Percentiles rank a stretch among this genome's conserved stretches.
phyloP scores from a whole-genome alignment of 176 grass and related monocot species.

The Poa annua region DNA sequence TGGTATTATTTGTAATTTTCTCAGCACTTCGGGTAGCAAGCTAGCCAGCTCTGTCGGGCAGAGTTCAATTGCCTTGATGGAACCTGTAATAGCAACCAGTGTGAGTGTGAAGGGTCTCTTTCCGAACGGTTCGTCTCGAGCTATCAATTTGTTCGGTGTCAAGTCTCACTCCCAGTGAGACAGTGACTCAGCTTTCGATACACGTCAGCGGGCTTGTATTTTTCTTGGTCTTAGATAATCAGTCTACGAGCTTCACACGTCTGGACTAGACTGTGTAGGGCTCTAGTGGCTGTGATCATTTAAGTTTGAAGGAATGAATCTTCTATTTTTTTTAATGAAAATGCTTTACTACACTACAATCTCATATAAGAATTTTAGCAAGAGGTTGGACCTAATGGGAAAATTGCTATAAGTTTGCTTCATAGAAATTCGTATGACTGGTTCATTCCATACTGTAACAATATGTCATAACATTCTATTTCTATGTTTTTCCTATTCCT shows the following conservation, averaged over 20 bases:
- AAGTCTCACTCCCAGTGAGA: conserved; percentile 27
- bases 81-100: not conserved
- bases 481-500: too few species aligned
- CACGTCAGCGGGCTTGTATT: conserved; percentile 13
- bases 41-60: not conserved
- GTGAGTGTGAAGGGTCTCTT: not conserved
- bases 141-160: conserved; percentile 13
- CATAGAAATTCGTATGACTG: too few species aligned
- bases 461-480: too few species aligned
- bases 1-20: too few species aligned
- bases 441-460: too few species aligned
- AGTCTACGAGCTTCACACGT: conserved; percentile 17
- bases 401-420: too few species aligned
- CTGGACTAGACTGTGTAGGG: not conserved
- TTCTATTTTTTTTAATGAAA: too few species aligned
- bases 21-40: not conserved
- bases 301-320: too few species aligned
- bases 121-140: conserved; percentile 25
- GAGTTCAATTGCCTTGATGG: not conserved
- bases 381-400: too few species aligned
- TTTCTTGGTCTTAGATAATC: conserved; percentile 10
- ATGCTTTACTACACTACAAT: too few species aligned
- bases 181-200: conserved; percentile 13
- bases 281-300: not conserved
- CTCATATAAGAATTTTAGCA: too few species aligned